Evolutionary conservation across 2,329 filamentous ascomycete genomes (phyloP).

Genomic region (Sphaerulina musiva): DNA sequence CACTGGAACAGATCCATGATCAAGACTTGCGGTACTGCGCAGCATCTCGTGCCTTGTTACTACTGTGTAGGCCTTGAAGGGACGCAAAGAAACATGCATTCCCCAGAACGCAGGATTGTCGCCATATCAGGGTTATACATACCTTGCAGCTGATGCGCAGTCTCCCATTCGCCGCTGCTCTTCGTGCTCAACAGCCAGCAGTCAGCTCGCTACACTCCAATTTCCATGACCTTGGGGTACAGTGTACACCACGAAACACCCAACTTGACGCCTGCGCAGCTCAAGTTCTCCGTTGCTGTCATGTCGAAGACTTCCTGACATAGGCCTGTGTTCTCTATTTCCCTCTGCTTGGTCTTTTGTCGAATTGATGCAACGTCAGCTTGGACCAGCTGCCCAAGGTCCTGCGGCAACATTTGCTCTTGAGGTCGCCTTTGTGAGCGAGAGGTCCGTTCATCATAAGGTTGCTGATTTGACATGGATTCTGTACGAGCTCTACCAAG

Average conservation of each 20-base stretch:
- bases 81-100: background rate
- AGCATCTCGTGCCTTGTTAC: no score
- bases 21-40: no score
- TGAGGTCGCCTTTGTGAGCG: background rate
- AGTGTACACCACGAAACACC: background rate
- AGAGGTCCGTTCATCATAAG: background rate
- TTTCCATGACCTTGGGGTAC: background rate
- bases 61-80: no score
- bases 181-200: background rate
- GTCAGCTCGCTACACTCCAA: background rate
- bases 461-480: slow-evolving; percentile 7
- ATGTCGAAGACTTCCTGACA: background rate
- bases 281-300: background rate
- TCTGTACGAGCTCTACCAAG: slow-evolving; percentile 9
- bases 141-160: slow-evolving; percentile 8
- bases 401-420: background rate
- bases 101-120: slow-evolving; percentile 5
- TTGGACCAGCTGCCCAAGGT: no score
- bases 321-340: background rate
- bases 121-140: slow-evolving; percentile 9
- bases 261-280: background rate
- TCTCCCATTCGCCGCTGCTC: slow-evolving; percentile 8
- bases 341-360: background rate
- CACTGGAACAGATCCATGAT: no score
- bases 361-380: background rate